Evolutionary conservation across 2,329 filamentous ascomycete species (phyloP).

Genomic region (Malbranchea zuffiana): DNA sequence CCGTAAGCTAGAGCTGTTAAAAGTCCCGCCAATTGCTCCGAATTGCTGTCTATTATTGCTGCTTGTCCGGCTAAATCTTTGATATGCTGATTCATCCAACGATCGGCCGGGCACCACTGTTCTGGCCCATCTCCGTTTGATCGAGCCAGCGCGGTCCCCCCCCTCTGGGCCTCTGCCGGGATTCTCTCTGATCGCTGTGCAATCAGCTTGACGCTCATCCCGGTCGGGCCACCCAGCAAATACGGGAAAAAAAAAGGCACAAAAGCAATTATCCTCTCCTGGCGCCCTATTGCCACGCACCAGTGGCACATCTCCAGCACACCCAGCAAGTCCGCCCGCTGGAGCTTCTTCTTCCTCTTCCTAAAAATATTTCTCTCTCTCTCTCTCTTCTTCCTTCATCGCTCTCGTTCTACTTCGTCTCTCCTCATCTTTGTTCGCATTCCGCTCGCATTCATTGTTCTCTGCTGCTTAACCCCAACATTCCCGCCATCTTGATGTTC

Average conservation of each 20-base stretch:
- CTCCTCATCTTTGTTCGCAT: not conserved
- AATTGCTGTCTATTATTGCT: not conserved
- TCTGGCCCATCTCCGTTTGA: too few species aligned
- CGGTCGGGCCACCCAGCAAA: not conserved
- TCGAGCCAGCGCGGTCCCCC: too few species aligned
- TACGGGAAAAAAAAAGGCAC: not conserved
- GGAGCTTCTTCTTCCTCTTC: not conserved
- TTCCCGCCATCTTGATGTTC: not conserved
- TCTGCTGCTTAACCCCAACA: not conserved
- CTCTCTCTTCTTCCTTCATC: conserved; percentile 1
- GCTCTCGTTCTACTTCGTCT: not conserved
- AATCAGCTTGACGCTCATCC: not conserved
- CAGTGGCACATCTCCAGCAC: conserved; percentile 1
- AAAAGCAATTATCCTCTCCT: not conserved
- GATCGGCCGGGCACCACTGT: too few species aligned
- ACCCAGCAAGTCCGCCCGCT: not conserved
- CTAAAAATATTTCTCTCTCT: not conserved
- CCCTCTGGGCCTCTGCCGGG: too few species aligned
- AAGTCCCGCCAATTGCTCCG: not conserved
- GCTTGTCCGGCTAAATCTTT: too few species aligned
- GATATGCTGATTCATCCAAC: too few species aligned
- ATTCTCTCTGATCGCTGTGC: not conserved
- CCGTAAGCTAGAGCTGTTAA: too few species aligned
- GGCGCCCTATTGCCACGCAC: not conserved
- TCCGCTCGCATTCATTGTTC: not conserved